These are phyloP conservation scores for Neurospora sp. DNA, from an alignment of 495 filamentous ascomycete species.

Conservation along the genomic window DNA sequence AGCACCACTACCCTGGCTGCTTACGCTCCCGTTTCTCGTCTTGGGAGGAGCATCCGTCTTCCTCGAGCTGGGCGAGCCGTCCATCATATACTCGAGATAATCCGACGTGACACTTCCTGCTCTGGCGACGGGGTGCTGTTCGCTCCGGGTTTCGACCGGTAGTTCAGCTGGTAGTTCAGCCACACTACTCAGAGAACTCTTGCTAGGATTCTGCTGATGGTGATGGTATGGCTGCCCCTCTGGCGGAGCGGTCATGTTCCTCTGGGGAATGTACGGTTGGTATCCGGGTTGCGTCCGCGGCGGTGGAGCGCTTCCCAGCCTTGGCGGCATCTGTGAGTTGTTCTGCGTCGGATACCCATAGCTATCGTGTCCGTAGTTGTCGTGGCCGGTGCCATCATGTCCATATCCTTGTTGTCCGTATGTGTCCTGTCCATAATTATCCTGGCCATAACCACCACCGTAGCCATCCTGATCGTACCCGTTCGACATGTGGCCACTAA, in stretches of 20 bases:
- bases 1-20: background rate
- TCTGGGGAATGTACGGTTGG: constrained; percentile 27
- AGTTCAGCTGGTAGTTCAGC: background rate
- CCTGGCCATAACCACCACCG: constrained; percentile 20
- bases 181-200: constrained; percentile 21
- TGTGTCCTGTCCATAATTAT: constrained; percentile 20
- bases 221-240: constrained; percentile 12
- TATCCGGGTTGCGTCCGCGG: constrained; percentile 21
- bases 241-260: constrained; percentile 44
- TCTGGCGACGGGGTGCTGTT: background rate
- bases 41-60: background rate
- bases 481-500: background rate
- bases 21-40: background rate
- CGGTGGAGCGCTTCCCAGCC: constrained; percentile 27
- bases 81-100: background rate
- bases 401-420: background rate
- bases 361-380: constrained; percentile 21
- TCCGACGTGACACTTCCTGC: background rate
- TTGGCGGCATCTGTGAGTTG: constrained; percentile 24
- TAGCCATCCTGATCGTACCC: background rate
- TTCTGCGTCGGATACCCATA: constrained; percentile 26
- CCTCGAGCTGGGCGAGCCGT: background rate
- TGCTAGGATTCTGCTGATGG: constrained; percentile 18
- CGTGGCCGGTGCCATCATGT: constrained; percentile 30
- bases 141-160: background rate